These are phyloP conservation scores for Podospora pseudopauciseta DNA, from an alignment of 495 filamentous ascomycete genomes.

Conservation along the genomic window DNA sequence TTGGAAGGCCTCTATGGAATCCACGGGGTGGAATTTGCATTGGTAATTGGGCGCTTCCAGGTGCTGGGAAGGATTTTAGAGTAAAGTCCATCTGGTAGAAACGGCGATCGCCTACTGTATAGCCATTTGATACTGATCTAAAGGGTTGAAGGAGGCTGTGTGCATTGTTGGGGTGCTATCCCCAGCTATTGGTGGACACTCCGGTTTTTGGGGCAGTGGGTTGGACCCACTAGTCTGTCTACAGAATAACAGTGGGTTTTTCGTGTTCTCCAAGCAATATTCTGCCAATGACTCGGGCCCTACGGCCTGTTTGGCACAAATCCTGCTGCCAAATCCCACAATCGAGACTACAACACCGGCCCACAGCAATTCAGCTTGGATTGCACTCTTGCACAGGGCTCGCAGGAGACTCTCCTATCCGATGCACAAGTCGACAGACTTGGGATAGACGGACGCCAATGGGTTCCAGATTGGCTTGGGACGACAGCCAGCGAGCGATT, in stretches of 20 bases:
- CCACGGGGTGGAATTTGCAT: neutral
- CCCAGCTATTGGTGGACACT: neutral
- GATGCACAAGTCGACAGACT: constrained; percentile 9
- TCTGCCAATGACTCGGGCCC: neutral
- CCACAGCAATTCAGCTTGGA: constrained; percentile 7
- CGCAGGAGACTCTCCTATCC: neutral
- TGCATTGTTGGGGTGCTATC: neutral
- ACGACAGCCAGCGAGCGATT: neutral
- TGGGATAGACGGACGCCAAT: neutral
- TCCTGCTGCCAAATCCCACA: neutral
- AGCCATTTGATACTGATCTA: constrained; percentile 1
- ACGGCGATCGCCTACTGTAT: constrained; percentile 3
- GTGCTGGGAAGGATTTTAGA: neutral
- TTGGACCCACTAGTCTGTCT: neutral
- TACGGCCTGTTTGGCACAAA: neutral
- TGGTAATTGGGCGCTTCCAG: neutral
- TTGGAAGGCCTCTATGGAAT: neutral
- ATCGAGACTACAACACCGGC: constrained; percentile 2
- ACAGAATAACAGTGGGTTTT: neutral
- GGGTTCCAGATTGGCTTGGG: neutral
- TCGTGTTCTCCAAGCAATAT: neutral
- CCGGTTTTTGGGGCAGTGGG: neutral
- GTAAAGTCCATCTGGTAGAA: neutral
- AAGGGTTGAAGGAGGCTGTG: neutral
- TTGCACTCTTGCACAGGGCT: constrained; percentile 4